Conservation (phyloP, 176 grass and related monocot genomes). For the Typha latifolia region DNA sequence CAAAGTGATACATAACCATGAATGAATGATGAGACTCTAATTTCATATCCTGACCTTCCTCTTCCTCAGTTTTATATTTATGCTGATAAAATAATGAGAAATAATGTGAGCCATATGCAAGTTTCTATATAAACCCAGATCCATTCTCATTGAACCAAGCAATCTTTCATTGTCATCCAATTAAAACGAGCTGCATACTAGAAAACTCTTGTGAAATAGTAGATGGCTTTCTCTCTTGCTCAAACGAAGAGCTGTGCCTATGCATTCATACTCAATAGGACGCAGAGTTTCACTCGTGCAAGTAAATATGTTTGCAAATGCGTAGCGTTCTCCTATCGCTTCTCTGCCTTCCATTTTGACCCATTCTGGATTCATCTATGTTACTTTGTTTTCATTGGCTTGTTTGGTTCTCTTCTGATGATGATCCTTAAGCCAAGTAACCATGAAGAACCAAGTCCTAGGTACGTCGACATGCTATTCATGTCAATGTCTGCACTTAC, state of each 20-base stretch:
- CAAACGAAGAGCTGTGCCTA: neutral
- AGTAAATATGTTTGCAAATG: constrained; percentile 9
- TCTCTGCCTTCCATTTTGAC: constrained; percentile 26
- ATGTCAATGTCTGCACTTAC: constrained; percentile 57
- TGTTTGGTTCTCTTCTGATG: constrained; percentile 49
- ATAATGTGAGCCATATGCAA: neutral
- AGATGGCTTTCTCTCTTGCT: constrained; percentile 4
- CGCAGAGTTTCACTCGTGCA: constrained; percentile 23
- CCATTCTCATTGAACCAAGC: too few relatives aligned
- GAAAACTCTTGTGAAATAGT: neutral
- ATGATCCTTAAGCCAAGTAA: constrained; percentile 34
- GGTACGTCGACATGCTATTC: constrained; percentile 50
- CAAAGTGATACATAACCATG: neutral
- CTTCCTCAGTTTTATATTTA: neutral
- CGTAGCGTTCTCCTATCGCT: constrained; percentile 12
- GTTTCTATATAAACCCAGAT: neutral
- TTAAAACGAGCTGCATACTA: neutral
- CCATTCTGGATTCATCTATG: constrained; percentile 37
- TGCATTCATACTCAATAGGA: constrained; percentile 24
- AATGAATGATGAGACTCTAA: neutral
- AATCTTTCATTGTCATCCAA: neutral
- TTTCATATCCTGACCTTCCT: neutral
- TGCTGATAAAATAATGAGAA: neutral
- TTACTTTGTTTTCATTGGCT: constrained; percentile 47
- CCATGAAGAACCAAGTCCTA: neutral